phyloP scores from a whole-genome alignment of 192 early-diverging fungal species.

The Entophlyctis helioformis region DNA sequence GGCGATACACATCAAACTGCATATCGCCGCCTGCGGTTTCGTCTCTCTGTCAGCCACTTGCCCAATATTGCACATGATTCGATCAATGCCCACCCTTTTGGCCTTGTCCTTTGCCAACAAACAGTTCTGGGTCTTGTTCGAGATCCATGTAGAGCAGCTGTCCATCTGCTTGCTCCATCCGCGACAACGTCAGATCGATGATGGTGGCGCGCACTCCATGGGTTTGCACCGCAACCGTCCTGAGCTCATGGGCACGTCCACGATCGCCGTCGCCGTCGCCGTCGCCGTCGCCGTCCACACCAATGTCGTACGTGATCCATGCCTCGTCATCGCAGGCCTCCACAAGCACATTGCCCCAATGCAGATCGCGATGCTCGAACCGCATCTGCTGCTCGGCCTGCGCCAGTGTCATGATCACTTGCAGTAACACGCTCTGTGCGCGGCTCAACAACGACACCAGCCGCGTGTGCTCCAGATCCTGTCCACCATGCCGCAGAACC shows the following conservation, averaged over 20 bases:
- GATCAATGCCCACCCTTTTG: constrained; percentile 13
- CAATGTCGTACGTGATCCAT: background rate
- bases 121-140: constrained; percentile 22
- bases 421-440: constrained; percentile 54
- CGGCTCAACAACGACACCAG: too few species aligned
- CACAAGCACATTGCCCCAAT: constrained; percentile 40
- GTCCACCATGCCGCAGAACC: constrained; percentile 60
- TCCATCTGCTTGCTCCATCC: constrained; percentile 3
- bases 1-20: constrained; percentile 32
- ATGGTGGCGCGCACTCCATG: constrained; percentile 20
- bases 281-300: constrained; percentile 1
- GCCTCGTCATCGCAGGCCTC: background rate
- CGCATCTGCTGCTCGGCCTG: constrained; percentile 17
- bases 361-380: constrained; percentile 42
- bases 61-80: background rate
- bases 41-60: background rate
- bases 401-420: constrained; percentile 42
- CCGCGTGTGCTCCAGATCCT: constrained; percentile 53
- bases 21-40: constrained; percentile 1
- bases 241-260: background rate
- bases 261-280: background rate
- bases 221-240: constrained; percentile 2
- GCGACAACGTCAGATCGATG: constrained; percentile 31
- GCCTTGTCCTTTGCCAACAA: constrained; percentile 20
- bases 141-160: constrained; percentile 10